Base-by-base conservation (phyloP, 306 rosid species). In the Glycyrrhiza uralensis region DNA sequence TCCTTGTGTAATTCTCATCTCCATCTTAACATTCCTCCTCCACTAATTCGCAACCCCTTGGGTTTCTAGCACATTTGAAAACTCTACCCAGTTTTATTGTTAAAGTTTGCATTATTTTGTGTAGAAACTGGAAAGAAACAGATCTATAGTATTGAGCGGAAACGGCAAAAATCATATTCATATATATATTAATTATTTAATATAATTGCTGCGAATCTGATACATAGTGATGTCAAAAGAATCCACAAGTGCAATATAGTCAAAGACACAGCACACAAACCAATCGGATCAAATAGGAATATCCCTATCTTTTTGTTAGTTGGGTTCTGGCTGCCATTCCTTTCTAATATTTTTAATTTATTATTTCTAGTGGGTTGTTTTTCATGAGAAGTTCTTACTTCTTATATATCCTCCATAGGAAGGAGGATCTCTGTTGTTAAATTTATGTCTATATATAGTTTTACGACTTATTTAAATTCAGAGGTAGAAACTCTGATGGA, bases 241-340 rank as follows among this genome's bases (percentile, higher is more conserved):
- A 50, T 57, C 23, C 23, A 51, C 67, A 76, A 45, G 63, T 68
- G 76, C 70, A 66, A 47, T 15, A n/a, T 23, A 28, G 18, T 70
- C 33, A 50, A 49, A 2, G 36, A 50, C 15, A 28, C 41, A 62
- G 7, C 24, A 8, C 38, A 32, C n/a, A 32, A 35, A 6, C 14
- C 52, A 69, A 22, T 44, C 2, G 55, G 35, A 79, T 71, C 74
- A 33, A 66, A 13, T 30, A 44, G 0, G 82, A 20, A 66, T 66
- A 79, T 79, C 79, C 45, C 41, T 55, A 64, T 71, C 56, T 3
- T 46, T 50, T 42, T 3, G 14, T 44, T 41, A 17, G 1, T 45
- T 66, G 44, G n/a, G 41, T 28, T 56, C 56, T 1, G 9, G 17
- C 23, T 24, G 20, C 52, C 69, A 62, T 42, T 62, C 47, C 33